Conservation (phyloP, 2,329 filamentous ascomycete genomes). For the Calonectria multiphialidica region DNA sequence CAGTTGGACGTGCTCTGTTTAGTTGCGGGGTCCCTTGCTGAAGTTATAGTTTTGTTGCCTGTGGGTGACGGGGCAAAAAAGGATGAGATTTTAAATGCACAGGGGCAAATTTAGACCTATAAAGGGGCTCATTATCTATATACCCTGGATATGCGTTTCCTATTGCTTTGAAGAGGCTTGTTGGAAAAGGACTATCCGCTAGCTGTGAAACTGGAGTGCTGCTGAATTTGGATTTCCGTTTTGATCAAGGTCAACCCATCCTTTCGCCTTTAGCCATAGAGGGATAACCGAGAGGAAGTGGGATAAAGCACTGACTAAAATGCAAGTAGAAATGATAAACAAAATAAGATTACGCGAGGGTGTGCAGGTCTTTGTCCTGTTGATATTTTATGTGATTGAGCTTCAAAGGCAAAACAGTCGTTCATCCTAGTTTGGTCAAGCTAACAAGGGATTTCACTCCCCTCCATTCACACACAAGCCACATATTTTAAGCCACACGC, state of each 20-base stretch:
- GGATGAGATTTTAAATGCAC: too few species aligned
- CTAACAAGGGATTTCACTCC: not conserved
- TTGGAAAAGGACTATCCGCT: too few species aligned
- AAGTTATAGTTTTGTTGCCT: not conserved
- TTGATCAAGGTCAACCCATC: not conserved
- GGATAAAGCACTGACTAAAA: too few species aligned
- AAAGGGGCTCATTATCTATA: not conserved
- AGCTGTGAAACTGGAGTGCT: not conserved
- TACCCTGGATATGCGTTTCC: not conserved
- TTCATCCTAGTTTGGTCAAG: not conserved
- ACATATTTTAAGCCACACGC: conserved; percentile 27
- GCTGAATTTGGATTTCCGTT: not conserved
- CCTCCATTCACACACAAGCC: not conserved
- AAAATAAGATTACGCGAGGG: not conserved
- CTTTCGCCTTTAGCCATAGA: not conserved
- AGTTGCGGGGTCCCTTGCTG: not conserved
- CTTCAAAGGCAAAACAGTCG: not conserved
- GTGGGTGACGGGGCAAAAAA: not conserved
- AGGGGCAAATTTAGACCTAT: too few species aligned
- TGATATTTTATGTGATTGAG: not conserved
- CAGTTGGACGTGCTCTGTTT: not conserved
- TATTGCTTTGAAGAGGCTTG: too few species aligned
- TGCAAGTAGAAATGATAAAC: too few species aligned
- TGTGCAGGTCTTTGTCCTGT: not conserved
- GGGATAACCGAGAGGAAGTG: not conserved